Conservation (phyloP, 139 green algal species). For the Mesotaenium endlicherianum region DNA sequence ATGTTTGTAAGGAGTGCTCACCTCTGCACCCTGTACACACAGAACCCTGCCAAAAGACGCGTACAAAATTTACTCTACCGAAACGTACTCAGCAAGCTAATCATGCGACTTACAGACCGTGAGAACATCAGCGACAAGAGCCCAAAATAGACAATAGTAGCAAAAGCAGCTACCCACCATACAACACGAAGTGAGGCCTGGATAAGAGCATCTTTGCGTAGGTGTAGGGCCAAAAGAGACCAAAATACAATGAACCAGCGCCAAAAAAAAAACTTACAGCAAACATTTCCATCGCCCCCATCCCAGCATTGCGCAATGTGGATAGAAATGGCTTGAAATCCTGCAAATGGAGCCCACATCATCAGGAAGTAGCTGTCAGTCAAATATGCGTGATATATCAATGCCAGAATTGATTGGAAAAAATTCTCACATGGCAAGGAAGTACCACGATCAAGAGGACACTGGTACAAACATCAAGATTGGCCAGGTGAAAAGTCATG, state of each 20-base stretch:
- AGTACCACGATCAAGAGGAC: too few relatives aligned
- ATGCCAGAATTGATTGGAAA: too few relatives aligned
- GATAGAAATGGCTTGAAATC: constrained; percentile 47
- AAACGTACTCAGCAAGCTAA: neutral
- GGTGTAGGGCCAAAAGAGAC: too few relatives aligned
- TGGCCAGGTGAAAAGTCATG: too few relatives aligned
- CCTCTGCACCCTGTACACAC: neutral
- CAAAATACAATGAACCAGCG: neutral
- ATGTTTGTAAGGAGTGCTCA: neutral
- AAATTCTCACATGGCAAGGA: too few relatives aligned
- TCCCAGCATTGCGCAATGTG: constrained; percentile 14
- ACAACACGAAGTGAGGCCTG: neutral
- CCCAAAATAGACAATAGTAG: neutral
- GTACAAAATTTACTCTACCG: neutral
- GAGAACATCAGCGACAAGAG: neutral
- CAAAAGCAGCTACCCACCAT: neutral
- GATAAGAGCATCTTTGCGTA: neutral
- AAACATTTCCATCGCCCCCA: constrained; percentile 54
- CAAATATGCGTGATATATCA: too few relatives aligned
- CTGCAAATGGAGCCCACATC: too few relatives aligned
- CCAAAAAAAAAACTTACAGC: constrained; percentile 18
- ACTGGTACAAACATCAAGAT: too few relatives aligned
- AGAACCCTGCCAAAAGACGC: neutral
- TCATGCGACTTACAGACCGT: neutral
- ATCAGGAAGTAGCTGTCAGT: too few relatives aligned